Evolutionary conservation across 2,329 filamentous ascomycete genomes (phyloP).

Genomic region (Fusarium miscanthi): DNA sequence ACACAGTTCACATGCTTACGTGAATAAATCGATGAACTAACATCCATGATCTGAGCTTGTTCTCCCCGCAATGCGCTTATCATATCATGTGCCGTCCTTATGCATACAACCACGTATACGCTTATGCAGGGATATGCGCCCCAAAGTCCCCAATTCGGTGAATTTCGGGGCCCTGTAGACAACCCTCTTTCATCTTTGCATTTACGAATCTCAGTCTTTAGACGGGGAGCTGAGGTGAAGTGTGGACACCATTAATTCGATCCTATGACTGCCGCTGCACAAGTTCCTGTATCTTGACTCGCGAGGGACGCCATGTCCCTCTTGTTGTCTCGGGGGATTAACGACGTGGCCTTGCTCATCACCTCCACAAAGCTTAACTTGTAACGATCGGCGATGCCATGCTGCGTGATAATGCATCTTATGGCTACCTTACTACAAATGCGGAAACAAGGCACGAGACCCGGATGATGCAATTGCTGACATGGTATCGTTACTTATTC

Average conservation of each 20-base stretch:
- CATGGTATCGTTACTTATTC: neutral
- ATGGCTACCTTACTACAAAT: neutral
- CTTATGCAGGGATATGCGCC: neutral
- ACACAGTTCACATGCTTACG: neutral
- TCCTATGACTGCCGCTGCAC: fast-evolving
- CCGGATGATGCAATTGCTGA: neutral
- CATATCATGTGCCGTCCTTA: neutral
- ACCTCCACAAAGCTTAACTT: neutral
- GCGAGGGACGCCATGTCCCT: neutral
- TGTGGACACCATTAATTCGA: neutral
- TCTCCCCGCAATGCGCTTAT: neutral
- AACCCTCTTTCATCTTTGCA: neutral
- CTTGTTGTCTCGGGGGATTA: too few relatives aligned
- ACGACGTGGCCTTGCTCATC: neutral
- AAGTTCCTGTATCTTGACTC: neutral
- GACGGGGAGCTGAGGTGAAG: neutral
- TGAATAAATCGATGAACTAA: neutral
- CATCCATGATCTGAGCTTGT: neutral
- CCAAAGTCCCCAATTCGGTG: neutral
- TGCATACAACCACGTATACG: neutral
- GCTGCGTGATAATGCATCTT: neutral
- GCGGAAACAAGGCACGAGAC: neutral
- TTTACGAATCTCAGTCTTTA: neutral
- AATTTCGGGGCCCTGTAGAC: neutral
- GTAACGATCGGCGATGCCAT: neutral